These are phyloP conservation scores for Epichloe hybrida DNA, from an alignment of 2,329 filamentous ascomycete genomes.

Conservation along the genomic window DNA sequence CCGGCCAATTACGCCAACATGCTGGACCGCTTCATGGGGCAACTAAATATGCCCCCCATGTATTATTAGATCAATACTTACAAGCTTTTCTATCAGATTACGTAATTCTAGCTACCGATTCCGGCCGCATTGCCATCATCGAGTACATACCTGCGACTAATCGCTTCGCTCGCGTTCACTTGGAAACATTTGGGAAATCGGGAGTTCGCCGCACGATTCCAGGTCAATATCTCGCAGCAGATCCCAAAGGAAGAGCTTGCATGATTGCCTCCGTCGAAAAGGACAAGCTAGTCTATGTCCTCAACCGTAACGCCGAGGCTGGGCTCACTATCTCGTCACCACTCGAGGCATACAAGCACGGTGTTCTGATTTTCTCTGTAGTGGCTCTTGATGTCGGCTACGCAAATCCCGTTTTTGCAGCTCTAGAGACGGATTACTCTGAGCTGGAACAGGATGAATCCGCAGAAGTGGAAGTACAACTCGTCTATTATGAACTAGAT, in stretches of 20 bases:
- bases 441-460: constrained; percentile 84
- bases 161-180: constrained; percentile 74
- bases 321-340: constrained; percentile 95
- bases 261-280: constrained; percentile 91
- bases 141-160: constrained; percentile 87
- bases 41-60: not conserved
- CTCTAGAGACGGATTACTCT: constrained; percentile 83
- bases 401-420: constrained; percentile 90
- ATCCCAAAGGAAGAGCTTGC: constrained; percentile 90
- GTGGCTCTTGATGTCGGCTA: constrained; percentile 89
- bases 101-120: constrained; percentile 88
- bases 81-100: constrained; percentile 52
- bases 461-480: constrained; percentile 73
- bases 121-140: constrained; percentile 83
- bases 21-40: constrained; percentile 8
- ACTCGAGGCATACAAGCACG: constrained; percentile 85
- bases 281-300: constrained; percentile 97
- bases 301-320: constrained; percentile 88
- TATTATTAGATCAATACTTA: not conserved
- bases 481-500: constrained; percentile 97
- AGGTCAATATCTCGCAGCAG: constrained; percentile 86
- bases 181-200: constrained; percentile 97
- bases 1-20: constrained; percentile 8
- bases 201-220: constrained; percentile 86
- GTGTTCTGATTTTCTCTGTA: constrained; percentile 78